Conservation (phyloP, 176 grass and related monocot genomes). For the Rhynchospora pubera region DNA sequence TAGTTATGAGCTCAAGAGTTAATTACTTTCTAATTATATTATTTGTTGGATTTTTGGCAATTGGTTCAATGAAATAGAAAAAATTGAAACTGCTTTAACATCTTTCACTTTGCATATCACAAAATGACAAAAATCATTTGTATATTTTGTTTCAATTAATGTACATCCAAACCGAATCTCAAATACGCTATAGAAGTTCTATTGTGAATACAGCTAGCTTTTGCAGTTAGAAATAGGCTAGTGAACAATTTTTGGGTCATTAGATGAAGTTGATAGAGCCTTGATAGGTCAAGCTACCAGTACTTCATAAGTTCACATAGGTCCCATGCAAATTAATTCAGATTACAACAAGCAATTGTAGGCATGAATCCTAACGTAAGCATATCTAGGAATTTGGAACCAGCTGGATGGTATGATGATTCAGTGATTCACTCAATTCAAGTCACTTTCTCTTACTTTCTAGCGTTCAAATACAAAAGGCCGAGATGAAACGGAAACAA, state of each 20-base stretch:
- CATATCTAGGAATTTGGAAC: conserved; percentile 5
- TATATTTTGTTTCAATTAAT: no score
- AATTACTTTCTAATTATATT: no score
- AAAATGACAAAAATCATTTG: no score
- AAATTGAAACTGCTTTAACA: no score
- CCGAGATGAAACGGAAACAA: background rate
- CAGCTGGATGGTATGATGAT: conserved; percentile 4
- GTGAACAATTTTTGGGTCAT: background rate
- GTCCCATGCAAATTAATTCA: background rate
- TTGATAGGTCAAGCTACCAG: background rate
- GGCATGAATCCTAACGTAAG: background rate
- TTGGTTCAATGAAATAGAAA: no score
- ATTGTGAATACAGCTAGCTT: background rate
- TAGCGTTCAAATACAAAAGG: background rate
- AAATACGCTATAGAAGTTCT: background rate
- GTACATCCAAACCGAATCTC: no score
- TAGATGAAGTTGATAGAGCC: background rate
- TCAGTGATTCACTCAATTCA: background rate
- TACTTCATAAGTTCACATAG: background rate
- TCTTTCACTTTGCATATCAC: no score
- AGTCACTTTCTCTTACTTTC: conserved; percentile 5
- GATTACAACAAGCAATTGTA: background rate
- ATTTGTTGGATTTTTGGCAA: no score
- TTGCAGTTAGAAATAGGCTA: background rate
- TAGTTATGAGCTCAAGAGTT: no score